Evolutionary conservation across 345 rosid genomes (phyloP), one percentile per base, ranked within the genome.

Genomic region (Citrus glauca): DNA sequence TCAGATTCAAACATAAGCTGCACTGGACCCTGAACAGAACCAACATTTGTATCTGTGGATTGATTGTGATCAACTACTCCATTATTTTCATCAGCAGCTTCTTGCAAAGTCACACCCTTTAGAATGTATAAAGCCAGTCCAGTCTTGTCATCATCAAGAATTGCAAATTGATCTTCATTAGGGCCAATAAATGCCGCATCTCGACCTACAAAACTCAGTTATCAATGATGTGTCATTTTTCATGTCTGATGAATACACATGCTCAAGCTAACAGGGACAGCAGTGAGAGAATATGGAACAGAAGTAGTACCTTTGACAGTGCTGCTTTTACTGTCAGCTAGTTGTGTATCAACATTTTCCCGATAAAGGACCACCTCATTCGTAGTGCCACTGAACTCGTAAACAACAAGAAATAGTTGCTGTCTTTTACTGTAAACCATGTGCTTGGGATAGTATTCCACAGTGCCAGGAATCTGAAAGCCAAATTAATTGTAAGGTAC

Each of bases 151-250:
- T 91, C 93, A 73, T 92, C 99, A 76, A 96, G 98, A 86, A 94
- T 87, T 76, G 88, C 97, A 89, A 96, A 96, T 45, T 96, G 97
- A 82, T 89, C 88, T 60, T 96, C 99, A 80, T 69, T 88, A 60
- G 92, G 89, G 68, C 99, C 98, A 53, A 96, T 86, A 74, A 96
- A 92, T 70, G 98, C 98, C 28, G 95, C 99, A 92, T 94, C 98
- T 75, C 87, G 87, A 75, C 99, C 97, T 91, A 81, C 37, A 80
- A 72, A 77, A 32, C n/a, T 65, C 57, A 56, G 62, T 59, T 33
- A 55, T 16, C 25, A 20, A 32, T 45, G 61, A 40, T 24, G 5
- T 2, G 5, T 70, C 30, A 55, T 61, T 40, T 42, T 20, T 45
- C 57, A 24, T n/a, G 37, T 66, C 82, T 53, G 37, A 76, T 62